These are phyloP conservation scores for Kingdonia uniflora DNA, from an alignment of 164 flowering plant genomes.

Conservation along the genomic window DNA sequence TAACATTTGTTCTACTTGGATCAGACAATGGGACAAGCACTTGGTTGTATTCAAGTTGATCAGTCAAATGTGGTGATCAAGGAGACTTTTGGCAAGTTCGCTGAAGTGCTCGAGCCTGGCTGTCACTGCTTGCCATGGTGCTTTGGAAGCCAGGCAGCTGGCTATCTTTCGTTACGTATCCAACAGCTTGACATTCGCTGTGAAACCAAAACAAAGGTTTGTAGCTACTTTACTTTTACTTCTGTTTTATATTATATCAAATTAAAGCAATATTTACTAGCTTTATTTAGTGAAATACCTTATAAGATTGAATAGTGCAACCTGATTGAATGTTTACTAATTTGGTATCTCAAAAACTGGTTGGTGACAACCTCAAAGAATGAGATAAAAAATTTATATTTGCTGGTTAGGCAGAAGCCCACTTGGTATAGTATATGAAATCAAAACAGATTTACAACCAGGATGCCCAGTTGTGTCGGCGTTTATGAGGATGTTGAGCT, in stretches of 20 bases:
- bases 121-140: conserved; percentile 79
- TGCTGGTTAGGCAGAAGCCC: not conserved
- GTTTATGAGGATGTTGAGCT: too few relatives aligned
- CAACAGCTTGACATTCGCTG: conserved; percentile 80
- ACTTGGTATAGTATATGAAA: too few relatives aligned
- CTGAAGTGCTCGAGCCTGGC: conserved; percentile 67
- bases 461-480: too few relatives aligned
- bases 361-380: not conserved
- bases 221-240: not conserved
- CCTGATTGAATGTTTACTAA: not conserved
- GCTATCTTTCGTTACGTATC: conserved; percentile 55
- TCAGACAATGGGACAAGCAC: conserved; percentile 49
- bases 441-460: too few relatives aligned
- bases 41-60: conserved; percentile 60
- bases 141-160: conserved; percentile 52
- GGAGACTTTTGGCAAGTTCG: conserved; percentile 70
- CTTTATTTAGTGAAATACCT: not conserved
- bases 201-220: conserved; percentile 82
- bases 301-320: not conserved
- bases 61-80: conserved; percentile 65
- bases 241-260: not conserved
- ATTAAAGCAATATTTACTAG: not conserved
- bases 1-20: not conserved
- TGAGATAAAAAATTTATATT: not conserved
- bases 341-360: not conserved